These are phyloP conservation scores for Maudiozyma humilis DNA, from an alignment of 1,139 yeast genomes.

Conservation along the genomic window DNA sequence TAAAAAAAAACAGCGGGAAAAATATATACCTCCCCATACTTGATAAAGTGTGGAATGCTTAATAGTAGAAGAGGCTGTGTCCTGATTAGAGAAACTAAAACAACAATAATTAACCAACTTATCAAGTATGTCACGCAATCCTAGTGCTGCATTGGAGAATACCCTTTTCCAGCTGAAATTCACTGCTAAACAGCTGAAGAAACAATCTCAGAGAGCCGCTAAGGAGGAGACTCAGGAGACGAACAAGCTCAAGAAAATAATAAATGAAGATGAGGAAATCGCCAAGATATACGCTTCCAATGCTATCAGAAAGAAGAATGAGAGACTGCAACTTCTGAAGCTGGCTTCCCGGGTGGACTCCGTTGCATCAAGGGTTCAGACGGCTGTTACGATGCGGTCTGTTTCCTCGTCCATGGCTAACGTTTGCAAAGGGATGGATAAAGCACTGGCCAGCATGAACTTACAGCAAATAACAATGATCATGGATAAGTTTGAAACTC, in stretches of 20 bases:
- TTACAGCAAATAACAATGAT: conserved; percentile 84
- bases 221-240: conserved; percentile 86
- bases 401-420: conserved; percentile 91
- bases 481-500: conserved; percentile 95
- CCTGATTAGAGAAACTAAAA: not conserved
- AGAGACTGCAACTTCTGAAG: conserved; percentile 70
- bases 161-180: conserved; percentile 43
- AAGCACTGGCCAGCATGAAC: conserved; percentile 92
- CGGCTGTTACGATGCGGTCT: conserved; percentile 93
- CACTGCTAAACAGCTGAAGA: conserved; percentile 85
- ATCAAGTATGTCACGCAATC: conserved; percentile 27
- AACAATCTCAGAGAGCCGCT: conserved; percentile 85
- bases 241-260: conserved; percentile 70
- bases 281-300: conserved; percentile 93
- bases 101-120: not conserved
- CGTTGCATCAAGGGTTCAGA: conserved; percentile 90
- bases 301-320: conserved; percentile 87
- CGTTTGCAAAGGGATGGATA: conserved; percentile 93
- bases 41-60: too few relatives aligned
- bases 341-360: conserved; percentile 90
- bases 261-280: conserved; percentile 62
- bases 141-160: conserved; percentile 29
- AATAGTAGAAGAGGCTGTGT: not conserved
- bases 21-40: not conserved
- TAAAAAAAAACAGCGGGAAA: too few relatives aligned